These are phyloP conservation scores for Tubosaeta brunneosetosa DNA, from an alignment of 768 basidiomycete genomes.

Conservation along the genomic window DNA sequence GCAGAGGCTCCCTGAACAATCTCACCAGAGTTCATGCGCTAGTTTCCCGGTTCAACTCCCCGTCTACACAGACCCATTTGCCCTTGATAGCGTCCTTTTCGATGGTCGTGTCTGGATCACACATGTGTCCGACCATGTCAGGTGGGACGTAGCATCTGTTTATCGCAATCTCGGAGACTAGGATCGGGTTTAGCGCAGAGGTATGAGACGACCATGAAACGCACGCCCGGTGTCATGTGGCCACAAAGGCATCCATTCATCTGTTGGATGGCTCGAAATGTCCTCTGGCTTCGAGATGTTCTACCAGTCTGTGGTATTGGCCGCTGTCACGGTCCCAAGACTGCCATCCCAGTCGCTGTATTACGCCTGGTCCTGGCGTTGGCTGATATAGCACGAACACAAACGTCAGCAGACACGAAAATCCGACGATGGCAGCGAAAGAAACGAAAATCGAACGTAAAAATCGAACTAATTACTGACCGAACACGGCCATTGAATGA, in stretches of 20 bases:
- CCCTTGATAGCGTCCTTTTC: conserved; percentile 74
- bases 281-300: conserved; percentile 26
- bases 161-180: conserved; percentile 80
- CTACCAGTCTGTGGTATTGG: conserved; percentile 15
- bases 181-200: not conserved
- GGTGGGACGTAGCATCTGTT: conserved; percentile 67
- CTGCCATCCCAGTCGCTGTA: conserved; percentile 85
- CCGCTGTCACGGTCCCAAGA: conserved; percentile 68
- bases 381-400: conserved; percentile 82
- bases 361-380: conserved; percentile 62
- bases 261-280: conserved; percentile 75
- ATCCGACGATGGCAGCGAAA: conserved; percentile 58
- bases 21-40: conserved; percentile 60
- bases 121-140: conserved; percentile 50
- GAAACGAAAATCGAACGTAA: conserved; percentile 49
- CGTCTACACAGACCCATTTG: conserved; percentile 86
- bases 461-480: conserved; percentile 46
- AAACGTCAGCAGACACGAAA: conserved; percentile 70
- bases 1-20: conserved; percentile 1
- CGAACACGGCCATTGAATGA: conserved; percentile 41
- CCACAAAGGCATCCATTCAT: conserved; percentile 35
- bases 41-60: conserved; percentile 68
- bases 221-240: conserved; percentile 27
- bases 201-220: not conserved
- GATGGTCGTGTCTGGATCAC: conserved; percentile 61